Evolutionary conservation across 768 basidiomycete genomes (phyloP).

Genomic region (Floccularia luteovirens): DNA sequence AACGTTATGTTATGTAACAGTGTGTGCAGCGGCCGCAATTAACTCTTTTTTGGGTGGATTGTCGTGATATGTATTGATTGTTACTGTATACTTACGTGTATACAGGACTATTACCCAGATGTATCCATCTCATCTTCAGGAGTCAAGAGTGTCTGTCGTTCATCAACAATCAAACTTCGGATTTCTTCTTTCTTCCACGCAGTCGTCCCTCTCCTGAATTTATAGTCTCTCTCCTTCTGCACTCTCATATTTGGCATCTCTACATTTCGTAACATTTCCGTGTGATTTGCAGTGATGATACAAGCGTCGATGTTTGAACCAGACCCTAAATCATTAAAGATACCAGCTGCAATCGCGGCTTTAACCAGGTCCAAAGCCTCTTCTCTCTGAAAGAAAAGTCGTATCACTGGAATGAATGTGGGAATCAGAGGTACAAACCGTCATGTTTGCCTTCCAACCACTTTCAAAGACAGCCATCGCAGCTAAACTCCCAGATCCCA

Average conservation of each 20-base stretch:
- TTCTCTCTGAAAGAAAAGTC: conserved; percentile 41
- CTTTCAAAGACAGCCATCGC: conserved; percentile 99
- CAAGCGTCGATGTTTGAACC: conserved; percentile 99
- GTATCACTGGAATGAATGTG: background rate
- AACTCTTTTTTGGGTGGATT: too few species aligned
- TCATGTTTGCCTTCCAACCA: conserved; percentile 75
- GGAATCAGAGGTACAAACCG: conserved; percentile 35
- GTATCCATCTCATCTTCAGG: conserved; percentile 76
- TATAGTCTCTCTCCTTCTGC: conserved; percentile 63
- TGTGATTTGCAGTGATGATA: conserved; percentile 79
- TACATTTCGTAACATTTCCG: conserved; percentile 92
- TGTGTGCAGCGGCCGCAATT: too few species aligned
- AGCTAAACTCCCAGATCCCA: conserved; percentile 94
- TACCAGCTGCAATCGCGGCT: conserved; percentile 87
- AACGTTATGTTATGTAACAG: too few species aligned
- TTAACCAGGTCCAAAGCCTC: conserved; percentile 81
- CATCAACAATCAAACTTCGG: conserved; percentile 61
- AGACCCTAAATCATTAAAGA: conserved; percentile 98
- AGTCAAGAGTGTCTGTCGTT: conserved; percentile 50
- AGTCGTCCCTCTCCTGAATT: conserved; percentile 82
- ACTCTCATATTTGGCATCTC: conserved; percentile 86
- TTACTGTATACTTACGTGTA: too few species aligned
- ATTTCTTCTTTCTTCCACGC: conserved; percentile 82
- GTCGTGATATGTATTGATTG: too few species aligned
- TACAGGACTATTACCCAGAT: too few species aligned